phyloP scores from a whole-genome alignment of 192 early-diverging fungal genomes.

The Haplosporangium gracile region DNA sequence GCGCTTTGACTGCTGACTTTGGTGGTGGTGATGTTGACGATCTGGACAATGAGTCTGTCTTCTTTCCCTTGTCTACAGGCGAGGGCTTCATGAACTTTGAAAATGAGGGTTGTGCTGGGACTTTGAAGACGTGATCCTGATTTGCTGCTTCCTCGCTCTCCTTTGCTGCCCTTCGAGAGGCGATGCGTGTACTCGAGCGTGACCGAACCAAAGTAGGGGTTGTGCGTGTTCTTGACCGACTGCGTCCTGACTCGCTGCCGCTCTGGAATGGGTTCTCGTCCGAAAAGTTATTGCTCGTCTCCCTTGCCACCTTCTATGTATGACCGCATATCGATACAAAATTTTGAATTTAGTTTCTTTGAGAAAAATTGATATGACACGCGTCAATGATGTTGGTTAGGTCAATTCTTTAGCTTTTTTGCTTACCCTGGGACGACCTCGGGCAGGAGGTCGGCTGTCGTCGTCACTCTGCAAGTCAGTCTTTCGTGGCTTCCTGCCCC shows the following conservation, averaged over 20 bases:
- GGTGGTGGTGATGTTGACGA: constrained; percentile 3
- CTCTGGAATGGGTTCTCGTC: constrained; percentile 60
- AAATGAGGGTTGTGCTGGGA: constrained; percentile 40
- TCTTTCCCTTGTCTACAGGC: not conserved
- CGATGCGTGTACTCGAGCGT: constrained; percentile 22
- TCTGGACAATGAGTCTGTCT: not conserved
- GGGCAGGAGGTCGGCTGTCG: constrained; percentile 5
- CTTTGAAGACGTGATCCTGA: constrained; percentile 41
- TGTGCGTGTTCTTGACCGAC: constrained; percentile 29
- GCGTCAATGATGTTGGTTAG: not conserved
- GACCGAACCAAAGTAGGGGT: constrained; percentile 14
- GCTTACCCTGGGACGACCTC: constrained; percentile 2
- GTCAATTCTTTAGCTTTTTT: not conserved
- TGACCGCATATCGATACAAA: not conserved
- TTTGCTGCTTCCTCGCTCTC: not conserved
- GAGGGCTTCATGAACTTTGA: constrained; percentile 42
- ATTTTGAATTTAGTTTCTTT: not conserved
- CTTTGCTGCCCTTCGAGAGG: constrained; percentile 8
- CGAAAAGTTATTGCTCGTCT: constrained; percentile 44
- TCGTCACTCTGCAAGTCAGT: constrained; percentile 25
- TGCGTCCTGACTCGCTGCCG: constrained; percentile 42
- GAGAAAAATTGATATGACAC: not conserved
- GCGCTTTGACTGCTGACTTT: constrained; percentile 15
- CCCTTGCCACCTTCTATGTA: constrained; percentile 17
- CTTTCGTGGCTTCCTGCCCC: constrained; percentile 23